These are phyloP conservation scores for Boletellus deceptivus DNA, from an alignment of 1,284 basidiomycete species.

Conservation along the genomic window DNA sequence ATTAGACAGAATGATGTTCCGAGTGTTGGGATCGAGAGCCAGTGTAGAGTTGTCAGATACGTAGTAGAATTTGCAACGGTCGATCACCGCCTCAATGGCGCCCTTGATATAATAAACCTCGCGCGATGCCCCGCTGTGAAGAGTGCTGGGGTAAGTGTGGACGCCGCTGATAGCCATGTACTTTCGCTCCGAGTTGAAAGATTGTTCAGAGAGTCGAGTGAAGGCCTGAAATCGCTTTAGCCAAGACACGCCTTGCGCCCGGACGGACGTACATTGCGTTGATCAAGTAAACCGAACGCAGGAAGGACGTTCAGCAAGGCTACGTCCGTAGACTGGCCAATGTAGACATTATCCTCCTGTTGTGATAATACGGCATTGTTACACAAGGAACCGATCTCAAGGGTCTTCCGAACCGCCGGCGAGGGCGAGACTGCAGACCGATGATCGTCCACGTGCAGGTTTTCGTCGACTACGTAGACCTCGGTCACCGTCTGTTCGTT, in stretches of 20 bases:
- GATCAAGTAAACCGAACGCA: conserved; percentile 68
- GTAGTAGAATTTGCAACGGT: conserved; percentile 85
- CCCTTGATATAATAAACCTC: conserved; percentile 93
- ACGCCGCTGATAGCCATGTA: conserved; percentile 87
- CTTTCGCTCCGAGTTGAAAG: conserved; percentile 93
- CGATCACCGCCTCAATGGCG: conserved; percentile 84
- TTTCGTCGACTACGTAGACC: conserved; percentile 84
- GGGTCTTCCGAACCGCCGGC: conserved; percentile 57
- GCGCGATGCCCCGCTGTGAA: conserved; percentile 42
- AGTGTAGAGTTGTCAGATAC: conserved; percentile 84
- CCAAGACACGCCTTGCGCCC: not conserved
- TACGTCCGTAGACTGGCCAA: conserved; percentile 93
- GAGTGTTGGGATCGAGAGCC: conserved; percentile 66
- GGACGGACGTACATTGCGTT: conserved; percentile 54
- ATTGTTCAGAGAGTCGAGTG: conserved; percentile 72
- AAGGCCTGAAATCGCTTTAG: conserved; percentile 52
- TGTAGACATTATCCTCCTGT: conserved; percentile 72
- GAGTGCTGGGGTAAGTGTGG: conserved; percentile 38
- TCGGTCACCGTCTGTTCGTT: conserved; percentile 96
- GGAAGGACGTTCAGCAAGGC: conserved; percentile 85
- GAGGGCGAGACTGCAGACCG: conserved; percentile 38
- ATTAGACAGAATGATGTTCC: conserved; percentile 63
- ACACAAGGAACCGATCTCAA: conserved; percentile 68
- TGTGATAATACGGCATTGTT: conserved; percentile 67
- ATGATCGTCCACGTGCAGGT: conserved; percentile 57